These are phyloP conservation scores for Globisporangium spiculum DNA, from an alignment of 352 stramenopile species.

Conservation along the genomic window DNA sequence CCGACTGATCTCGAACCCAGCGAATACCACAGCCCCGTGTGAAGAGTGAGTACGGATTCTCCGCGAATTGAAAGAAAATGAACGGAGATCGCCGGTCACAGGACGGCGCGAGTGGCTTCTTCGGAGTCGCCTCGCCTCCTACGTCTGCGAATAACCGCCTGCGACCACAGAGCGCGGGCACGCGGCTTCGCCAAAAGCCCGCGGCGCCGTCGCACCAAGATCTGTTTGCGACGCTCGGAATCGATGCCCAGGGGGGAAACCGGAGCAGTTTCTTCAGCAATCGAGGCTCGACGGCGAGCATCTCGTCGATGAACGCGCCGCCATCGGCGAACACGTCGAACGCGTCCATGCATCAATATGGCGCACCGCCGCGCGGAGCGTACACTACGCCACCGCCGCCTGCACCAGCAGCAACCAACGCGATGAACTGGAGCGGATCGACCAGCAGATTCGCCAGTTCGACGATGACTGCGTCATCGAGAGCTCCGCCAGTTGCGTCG, in stretches of 20 bases:
- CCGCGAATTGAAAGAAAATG: constrained; percentile 15
- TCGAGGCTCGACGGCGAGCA: constrained; percentile 21
- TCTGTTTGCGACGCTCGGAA: constrained; percentile 55
- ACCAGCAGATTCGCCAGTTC: constrained; percentile 13
- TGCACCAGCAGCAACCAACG: constrained; percentile 8
- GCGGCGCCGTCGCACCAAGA: constrained; percentile 31
- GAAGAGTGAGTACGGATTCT: neutral
- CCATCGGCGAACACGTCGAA: constrained; percentile 11
- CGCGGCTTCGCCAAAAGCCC: constrained; percentile 59
- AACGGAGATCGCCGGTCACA: constrained; percentile 18
- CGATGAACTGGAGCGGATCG: constrained; percentile 19
- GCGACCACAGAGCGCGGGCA: constrained; percentile 53
- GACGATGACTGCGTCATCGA: neutral
- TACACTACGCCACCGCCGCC: constrained; percentile 3
- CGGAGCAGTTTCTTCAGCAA: constrained; percentile 23
- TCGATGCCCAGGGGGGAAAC: constrained; percentile 33
- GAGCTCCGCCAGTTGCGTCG: neutral
- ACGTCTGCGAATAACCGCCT: constrained; percentile 10
- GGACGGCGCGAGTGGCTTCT: constrained; percentile 11
- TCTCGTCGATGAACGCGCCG: constrained; percentile 16
- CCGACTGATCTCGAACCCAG: neutral
- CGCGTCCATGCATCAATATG: constrained; percentile 17
- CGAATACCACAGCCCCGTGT: neutral
- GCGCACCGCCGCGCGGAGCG: constrained; percentile 3
- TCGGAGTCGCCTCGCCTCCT: constrained; percentile 12